Evolutionary conservation across 192 early-diverging fungal species (phyloP), one percentile per base, ranked within the genome.

Genomic region (Backusella australiensis): DNA sequence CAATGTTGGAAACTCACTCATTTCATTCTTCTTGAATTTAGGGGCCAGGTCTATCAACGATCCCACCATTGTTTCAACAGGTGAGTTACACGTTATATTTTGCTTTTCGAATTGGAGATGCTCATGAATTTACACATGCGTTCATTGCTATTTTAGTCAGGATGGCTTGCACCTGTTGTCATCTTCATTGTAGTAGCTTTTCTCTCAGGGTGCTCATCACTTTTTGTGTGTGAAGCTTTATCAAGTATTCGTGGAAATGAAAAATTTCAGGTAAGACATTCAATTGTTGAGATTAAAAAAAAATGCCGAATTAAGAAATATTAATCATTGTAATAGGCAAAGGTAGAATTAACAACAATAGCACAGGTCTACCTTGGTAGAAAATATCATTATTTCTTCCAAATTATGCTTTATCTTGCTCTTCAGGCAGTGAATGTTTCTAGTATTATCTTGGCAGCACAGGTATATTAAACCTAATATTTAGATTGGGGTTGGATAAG

Each of bases 181-280:
- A 78, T 77, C 2, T 91, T 94, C 66, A 34, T 88, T 14, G 65
- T 89, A 17, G 83, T 93, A 21, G 89, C 82, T 1, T 81, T 87
- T n/a, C 70, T 94, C n/a, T 87, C 90, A 29, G 86, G 78, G 11
- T 81, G 90, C 17, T 86, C 89, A 29, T 86, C 86, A 39, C 75
- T 94, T n/a, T 92, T 93, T 78, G 83, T 94, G 66, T 87, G 89
- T 72, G 93, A 94, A 75, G 81, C 87, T 21, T 86, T 91, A 84
- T 91, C 90, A 8, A 84, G 85, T 66, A 88, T 93, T 77, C 85
- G 87, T 2, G 93, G 91, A 19, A 94, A 94, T 78, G 88, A 91
- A 53, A 82, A 83, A 70, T 91, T 92, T 69, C 90, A 93, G 72
- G 90, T 89, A 38, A n/a, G 19, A n/a, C 6, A 49, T 6, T 49